phyloP scores from a whole-genome alignment of 495 filamentous ascomycete genomes.

The Rostrohypoxylon terebratum region DNA sequence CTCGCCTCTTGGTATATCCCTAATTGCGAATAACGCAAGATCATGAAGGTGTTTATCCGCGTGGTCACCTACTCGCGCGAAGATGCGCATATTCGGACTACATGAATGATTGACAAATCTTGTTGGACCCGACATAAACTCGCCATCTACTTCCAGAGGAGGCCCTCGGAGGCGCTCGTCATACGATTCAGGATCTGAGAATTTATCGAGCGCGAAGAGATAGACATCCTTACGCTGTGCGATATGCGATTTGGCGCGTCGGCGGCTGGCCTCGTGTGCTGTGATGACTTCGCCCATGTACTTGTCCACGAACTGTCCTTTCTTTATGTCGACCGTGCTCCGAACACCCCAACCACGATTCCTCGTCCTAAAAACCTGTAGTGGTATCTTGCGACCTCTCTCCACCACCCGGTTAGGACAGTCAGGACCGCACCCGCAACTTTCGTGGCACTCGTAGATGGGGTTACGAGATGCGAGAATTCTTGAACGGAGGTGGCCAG shows the following conservation, averaged over 20 bases:
- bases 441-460: constrained; percentile 86
- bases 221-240: constrained; percentile 72
- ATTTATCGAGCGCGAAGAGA: constrained; percentile 88
- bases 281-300: constrained; percentile 93
- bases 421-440: constrained; percentile 71
- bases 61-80: constrained; percentile 83
- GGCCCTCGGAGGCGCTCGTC: constrained; percentile 56
- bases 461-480: constrained; percentile 65
- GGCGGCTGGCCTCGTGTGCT: constrained; percentile 70
- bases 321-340: constrained; percentile 72
- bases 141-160: constrained; percentile 66
- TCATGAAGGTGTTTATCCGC: constrained; percentile 82
- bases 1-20: constrained; percentile 72
- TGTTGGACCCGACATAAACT: constrained; percentile 68
- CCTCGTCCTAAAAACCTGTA: constrained; percentile 85
- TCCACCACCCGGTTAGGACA: constrained; percentile 89
- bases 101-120: constrained; percentile 83
- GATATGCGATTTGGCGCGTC: constrained; percentile 65
- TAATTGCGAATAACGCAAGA: constrained; percentile 83
- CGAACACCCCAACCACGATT: constrained; percentile 86
- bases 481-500: constrained; percentile 57
- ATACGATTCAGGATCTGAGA: constrained; percentile 62
- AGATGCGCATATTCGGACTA: constrained; percentile 78
- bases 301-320: constrained; percentile 87
- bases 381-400: constrained; percentile 74